phyloP scores from a whole-genome alignment of 345 rosid genomes.

The Arabis hirsuta region DNA sequence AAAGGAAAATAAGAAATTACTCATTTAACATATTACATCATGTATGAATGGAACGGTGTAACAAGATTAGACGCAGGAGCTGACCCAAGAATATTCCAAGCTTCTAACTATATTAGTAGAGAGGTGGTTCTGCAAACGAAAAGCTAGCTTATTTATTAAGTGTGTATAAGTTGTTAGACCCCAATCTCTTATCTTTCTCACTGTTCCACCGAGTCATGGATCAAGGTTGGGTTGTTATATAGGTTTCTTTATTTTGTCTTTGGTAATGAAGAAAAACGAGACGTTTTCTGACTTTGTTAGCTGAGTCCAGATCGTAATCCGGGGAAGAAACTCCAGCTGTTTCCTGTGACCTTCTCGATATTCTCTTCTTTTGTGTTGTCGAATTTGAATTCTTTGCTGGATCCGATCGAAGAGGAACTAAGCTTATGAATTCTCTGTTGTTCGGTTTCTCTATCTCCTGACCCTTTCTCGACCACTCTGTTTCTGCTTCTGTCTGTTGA shows the following conservation, averaged over 20 bases:
- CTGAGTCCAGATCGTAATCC: conserved; percentile 74
- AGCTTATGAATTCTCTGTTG: conserved; percentile 50
- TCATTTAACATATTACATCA: not conserved
- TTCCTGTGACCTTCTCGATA: conserved; percentile 68
- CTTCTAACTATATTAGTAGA: conserved; percentile 35
- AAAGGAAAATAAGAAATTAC: no score
- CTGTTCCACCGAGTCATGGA: conserved; percentile 5
- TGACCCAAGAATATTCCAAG: conserved; percentile 23
- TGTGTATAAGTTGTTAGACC: conserved; percentile 41
- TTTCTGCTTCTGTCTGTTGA: conserved; percentile 27
- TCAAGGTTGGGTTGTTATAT: conserved; percentile 1
- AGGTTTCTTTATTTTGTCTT: conserved; percentile 4
- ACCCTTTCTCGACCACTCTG: conserved; percentile 43
- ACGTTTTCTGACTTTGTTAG: conserved; percentile 38
- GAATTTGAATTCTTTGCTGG: conserved; percentile 87
- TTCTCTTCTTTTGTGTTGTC: conserved; percentile 64
- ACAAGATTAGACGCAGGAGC: conserved; percentile 11
- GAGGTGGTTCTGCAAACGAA: conserved; percentile 23
- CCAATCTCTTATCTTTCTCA: conserved; percentile 20
- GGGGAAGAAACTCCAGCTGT: conserved; percentile 88
- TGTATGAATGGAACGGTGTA: conserved; percentile 10
- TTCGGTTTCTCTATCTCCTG: conserved; percentile 54
- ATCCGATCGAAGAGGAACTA: conserved; percentile 66
- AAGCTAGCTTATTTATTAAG: conserved; percentile 33
- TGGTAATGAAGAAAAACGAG: conserved; percentile 19